phyloP scores from a whole-genome alignment of 345 rosid species.

The Rhodamnia argentea region DNA sequence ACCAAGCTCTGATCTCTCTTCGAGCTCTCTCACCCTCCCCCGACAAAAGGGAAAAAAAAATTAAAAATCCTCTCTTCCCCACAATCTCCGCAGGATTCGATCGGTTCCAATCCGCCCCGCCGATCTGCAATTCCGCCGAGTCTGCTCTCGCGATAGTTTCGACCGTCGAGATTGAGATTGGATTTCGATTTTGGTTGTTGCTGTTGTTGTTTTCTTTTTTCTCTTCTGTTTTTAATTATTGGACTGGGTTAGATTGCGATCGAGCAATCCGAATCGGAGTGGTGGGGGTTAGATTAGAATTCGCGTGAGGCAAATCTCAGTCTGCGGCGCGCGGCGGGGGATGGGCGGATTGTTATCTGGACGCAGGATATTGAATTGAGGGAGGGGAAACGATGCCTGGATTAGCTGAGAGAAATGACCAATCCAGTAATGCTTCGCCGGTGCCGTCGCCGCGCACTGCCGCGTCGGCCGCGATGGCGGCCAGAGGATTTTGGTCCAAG shows the following conservation, averaged over 20 bases:
- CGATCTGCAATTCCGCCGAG: background rate
- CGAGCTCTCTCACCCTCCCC: background rate
- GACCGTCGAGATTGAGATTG: background rate
- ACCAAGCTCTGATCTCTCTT: background rate
- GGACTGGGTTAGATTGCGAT: background rate
- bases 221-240: background rate
- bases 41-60: too few species aligned
- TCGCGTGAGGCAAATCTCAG: background rate
- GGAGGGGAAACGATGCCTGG: constrained; percentile 52
- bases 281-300: background rate
- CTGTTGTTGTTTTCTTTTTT: too few species aligned
- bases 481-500: constrained; percentile 72
- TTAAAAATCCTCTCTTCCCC: background rate
- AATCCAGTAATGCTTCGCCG: constrained; percentile 30
- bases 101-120: background rate
- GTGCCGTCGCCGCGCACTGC: background rate
- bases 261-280: background rate
- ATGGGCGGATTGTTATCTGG: constrained; percentile 1
- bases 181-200: background rate
- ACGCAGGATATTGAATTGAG: background rate
- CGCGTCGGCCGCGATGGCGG: background rate
- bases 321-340: background rate
- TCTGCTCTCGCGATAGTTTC: background rate
- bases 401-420: constrained; percentile 61
- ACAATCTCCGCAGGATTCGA: background rate